Percentiles rank a stretch among this genome's conserved stretches.
phyloP scores from a whole-genome alignment of 176 grass and related monocot genomes.

The Carex scoparia region DNA sequence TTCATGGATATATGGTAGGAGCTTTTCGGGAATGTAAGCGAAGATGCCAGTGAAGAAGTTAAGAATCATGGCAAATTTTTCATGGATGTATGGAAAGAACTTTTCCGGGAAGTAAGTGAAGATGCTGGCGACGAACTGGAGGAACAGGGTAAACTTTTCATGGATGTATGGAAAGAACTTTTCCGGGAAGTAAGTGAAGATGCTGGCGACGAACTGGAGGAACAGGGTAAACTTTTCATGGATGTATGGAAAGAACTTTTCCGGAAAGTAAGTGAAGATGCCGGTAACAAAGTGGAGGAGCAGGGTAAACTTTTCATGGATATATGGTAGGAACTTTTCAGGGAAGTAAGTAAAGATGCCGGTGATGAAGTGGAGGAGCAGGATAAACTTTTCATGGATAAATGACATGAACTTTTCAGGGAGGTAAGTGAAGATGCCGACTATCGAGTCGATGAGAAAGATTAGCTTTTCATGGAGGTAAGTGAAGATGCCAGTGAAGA shows the following conservation, averaged over 20 bases:
- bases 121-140: background rate
- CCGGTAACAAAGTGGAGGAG: background rate
- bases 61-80: background rate
- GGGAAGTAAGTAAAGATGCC: background rate
- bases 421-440: background rate
- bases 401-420: background rate
- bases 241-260: background rate
- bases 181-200: background rate
- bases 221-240: background rate
- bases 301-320: background rate
- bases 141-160: background rate
- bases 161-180: background rate
- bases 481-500: background rate
- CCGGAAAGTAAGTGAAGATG: background rate
- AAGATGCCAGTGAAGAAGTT: background rate
- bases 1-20: background rate
- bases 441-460: background rate
- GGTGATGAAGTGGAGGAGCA: background rate
- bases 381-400: background rate
- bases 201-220: background rate
- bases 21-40: background rate
- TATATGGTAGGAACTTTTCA: background rate
- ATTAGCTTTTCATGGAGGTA: background rate
- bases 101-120: background rate
- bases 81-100: background rate